These are phyloP conservation scores for Isatis lusitanica DNA, from an alignment of 441 rosid genomes.

Conservation along the genomic window DNA sequence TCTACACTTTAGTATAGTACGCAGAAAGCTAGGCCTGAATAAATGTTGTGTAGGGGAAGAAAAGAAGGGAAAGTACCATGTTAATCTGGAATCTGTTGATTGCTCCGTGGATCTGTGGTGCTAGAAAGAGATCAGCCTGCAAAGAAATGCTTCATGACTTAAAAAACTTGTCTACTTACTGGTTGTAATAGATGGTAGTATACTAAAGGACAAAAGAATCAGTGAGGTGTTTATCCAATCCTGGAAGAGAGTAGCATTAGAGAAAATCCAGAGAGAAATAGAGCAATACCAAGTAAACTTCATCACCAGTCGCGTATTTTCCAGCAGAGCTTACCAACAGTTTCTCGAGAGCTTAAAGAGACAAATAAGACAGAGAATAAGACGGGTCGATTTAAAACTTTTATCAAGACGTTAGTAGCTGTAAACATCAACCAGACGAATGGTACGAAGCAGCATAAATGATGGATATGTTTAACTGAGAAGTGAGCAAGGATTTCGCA, in stretches of 20 bases:
- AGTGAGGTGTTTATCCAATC: not conserved
- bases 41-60: not conserved
- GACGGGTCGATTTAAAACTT: not conserved
- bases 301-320: slow-evolving; percentile 75
- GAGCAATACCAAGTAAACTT: slow-evolving; percentile 56
- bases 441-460: not conserved
- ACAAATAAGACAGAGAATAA: slow-evolving; percentile 14
- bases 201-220: not conserved
- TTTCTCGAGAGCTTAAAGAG: slow-evolving; percentile 67
- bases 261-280: slow-evolving; percentile 3
- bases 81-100: slow-evolving; percentile 57
- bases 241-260: not conserved
- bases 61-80: slow-evolving; percentile 49
- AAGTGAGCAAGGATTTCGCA: not conserved
- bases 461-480: not conserved
- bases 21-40: not conserved
- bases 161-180: not conserved
- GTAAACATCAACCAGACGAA: not conserved
- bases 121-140: slow-evolving; percentile 86
- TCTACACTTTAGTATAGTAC: not conserved
- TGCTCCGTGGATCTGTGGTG: slow-evolving; percentile 62
- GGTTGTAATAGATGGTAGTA: not conserved
- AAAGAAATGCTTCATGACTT: slow-evolving; percentile 11
- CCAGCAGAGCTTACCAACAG: slow-evolving; percentile 63
- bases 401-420: not conserved